Percentiles rank a stretch among this genome's conserved stretches.
These are phyloP conservation scores for Tephrocybe sp. DNA, from an alignment of 768 basidiomycete genomes.

Conservation along the genomic window DNA sequence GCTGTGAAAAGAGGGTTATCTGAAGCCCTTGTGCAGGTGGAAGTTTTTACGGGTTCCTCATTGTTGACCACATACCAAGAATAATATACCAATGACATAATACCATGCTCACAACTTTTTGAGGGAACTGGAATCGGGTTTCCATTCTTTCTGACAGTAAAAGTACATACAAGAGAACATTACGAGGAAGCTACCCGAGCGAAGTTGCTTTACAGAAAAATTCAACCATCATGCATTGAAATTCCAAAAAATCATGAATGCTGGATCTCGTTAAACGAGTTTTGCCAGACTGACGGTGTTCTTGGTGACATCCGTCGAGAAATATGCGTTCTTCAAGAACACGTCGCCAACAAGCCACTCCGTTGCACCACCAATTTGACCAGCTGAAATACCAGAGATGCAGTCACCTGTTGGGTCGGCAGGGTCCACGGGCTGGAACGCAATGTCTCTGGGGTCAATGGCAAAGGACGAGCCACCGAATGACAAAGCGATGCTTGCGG, in stretches of 20 bases:
- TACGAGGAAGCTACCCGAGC: slow-evolving; percentile 11
- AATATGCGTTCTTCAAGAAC: slow-evolving; percentile 77
- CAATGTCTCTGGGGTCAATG: slow-evolving; percentile 66
- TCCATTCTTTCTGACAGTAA: background rate
- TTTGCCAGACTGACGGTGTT: slow-evolving; percentile 62
- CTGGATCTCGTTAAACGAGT: slow-evolving; percentile 26
- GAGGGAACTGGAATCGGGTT: background rate
- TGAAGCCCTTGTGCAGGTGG: slow-evolving; percentile 21
- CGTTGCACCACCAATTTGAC: slow-evolving; percentile 53
- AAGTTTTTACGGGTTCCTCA: background rate
- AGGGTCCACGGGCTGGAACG: slow-evolving; percentile 50
- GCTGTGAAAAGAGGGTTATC: slow-evolving; percentile 72
- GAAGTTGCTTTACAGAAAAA: background rate
- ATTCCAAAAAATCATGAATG: background rate
- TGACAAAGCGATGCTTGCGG: slow-evolving; percentile 40
- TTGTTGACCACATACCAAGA: no score
- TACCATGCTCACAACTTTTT: background rate
- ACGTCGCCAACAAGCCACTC: slow-evolving; percentile 79
- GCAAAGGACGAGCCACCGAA: slow-evolving; percentile 46
- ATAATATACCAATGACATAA: background rate
- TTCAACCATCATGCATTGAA: background rate
- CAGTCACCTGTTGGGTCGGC: slow-evolving; percentile 61
- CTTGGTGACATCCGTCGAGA: slow-evolving; percentile 57
- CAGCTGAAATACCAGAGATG: slow-evolving; percentile 65
- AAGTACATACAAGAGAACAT: slow-evolving; percentile 7